phyloP scores from a whole-genome alignment of 2,329 filamentous ascomycete genomes.

The Ramichloridium luteum region DNA sequence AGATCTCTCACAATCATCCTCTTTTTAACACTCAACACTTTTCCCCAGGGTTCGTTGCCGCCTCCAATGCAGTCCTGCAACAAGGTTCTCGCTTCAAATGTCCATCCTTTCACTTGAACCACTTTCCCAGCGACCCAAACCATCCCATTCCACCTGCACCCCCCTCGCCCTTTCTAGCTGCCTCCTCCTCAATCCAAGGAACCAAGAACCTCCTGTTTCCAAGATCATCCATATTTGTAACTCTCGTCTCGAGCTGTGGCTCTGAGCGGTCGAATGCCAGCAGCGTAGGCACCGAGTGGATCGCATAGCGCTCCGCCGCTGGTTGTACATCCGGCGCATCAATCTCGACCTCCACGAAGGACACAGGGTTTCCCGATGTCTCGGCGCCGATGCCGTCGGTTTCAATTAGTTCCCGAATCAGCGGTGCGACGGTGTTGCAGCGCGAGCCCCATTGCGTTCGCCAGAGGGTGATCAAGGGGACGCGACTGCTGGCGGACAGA shows the following conservation, averaged over 20 bases:
- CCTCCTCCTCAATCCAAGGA: constrained; percentile 38
- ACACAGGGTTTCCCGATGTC: constrained; percentile 34
- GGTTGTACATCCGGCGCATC: constrained; percentile 30
- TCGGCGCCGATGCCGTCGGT: constrained; percentile 33
- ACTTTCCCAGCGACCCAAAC: constrained; percentile 22
- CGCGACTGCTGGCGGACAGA: constrained; percentile 33
- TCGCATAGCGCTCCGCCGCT: constrained; percentile 31
- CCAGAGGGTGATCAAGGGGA: constrained; percentile 39
- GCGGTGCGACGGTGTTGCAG: constrained; percentile 32
- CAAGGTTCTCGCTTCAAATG: too few species aligned
- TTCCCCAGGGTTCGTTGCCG: too few species aligned
- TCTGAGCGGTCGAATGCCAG: constrained; percentile 39
- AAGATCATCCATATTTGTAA: constrained; percentile 34
- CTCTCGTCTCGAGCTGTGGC: constrained; percentile 35
- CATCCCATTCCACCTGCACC: constrained; percentile 33
- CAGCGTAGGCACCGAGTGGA: constrained; percentile 37
- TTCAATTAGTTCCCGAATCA: constrained; percentile 32
- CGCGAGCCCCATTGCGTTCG: constrained; percentile 36
- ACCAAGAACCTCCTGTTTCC: constrained; percentile 32
- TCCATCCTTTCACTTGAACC: too few species aligned
- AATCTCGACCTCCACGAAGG: constrained; percentile 38
- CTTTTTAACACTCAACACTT: too few species aligned
- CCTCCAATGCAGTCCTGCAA: too few species aligned
- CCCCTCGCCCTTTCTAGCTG: constrained; percentile 33
- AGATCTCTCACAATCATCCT: too few species aligned